Conservation (phyloP, 306 rosid genomes). For the Hippophae gyantsensis region DNA sequence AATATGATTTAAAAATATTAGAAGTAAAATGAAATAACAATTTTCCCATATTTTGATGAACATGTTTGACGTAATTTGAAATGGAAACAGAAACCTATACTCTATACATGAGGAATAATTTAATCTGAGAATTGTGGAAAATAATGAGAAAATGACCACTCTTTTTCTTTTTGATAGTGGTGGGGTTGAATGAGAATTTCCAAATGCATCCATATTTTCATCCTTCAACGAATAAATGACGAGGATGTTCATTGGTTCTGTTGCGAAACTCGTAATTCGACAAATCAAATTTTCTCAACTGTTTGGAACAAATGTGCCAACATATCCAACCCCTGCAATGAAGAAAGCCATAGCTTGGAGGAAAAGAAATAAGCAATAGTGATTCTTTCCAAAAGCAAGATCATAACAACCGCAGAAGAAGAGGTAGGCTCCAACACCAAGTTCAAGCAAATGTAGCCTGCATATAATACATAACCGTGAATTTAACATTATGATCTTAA, state of each 20-base stretch:
- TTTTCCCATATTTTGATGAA: too few relatives aligned
- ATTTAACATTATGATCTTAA: not conserved
- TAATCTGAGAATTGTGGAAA: not conserved
- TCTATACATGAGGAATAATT: constrained; percentile 12
- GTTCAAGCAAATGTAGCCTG: constrained; percentile 74
- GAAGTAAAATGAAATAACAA: too few relatives aligned
- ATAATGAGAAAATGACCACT: not conserved
- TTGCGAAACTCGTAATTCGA: constrained; percentile 3
- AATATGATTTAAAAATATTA: too few relatives aligned
- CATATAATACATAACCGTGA: constrained; percentile 15
- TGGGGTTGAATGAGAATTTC: constrained; percentile 11
- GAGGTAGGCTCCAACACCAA: constrained; percentile 64
- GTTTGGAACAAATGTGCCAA: constrained; percentile 65
- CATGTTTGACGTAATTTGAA: too few relatives aligned
- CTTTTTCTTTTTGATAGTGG: too few relatives aligned
- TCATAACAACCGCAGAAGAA: constrained; percentile 81
- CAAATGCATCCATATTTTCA: constrained; percentile 10
- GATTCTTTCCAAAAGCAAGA: constrained; percentile 58
- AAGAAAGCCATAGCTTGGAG: constrained; percentile 83
- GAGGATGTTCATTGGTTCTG: constrained; percentile 7
- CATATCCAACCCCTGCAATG: constrained; percentile 71
- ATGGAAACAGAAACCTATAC: not conserved
- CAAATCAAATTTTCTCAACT: constrained; percentile 24
- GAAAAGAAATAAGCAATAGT: constrained; percentile 70
- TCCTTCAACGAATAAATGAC: constrained; percentile 13